Conservation (phyloP, 768 basidiomycete species). For the Trametes cinnabarina region DNA sequence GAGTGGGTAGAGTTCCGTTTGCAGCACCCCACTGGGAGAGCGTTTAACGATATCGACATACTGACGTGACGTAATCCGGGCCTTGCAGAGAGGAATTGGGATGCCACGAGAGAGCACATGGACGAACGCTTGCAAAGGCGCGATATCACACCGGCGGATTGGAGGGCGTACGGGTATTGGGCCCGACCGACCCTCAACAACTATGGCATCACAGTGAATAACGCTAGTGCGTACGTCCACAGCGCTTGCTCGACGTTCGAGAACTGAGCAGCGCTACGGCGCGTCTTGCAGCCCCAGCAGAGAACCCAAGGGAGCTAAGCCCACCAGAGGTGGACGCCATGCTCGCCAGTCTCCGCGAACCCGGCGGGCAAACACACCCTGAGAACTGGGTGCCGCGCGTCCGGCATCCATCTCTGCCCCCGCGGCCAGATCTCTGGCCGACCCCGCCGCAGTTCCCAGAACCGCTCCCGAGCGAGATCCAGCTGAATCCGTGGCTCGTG, state of each 20-base stretch:
- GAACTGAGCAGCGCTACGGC: background rate
- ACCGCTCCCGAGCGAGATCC: conserved; percentile 46
- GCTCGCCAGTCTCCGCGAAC: conserved; percentile 32
- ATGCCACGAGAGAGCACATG: background rate
- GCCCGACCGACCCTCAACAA: conserved; percentile 44
- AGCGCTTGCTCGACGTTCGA: background rate
- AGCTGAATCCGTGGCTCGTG: conserved; percentile 57
- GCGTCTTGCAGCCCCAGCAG: conserved; percentile 22
- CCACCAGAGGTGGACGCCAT: conserved; percentile 30
- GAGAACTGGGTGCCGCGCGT: conserved; percentile 50
- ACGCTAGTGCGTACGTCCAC: conserved; percentile 39
- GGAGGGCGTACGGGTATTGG: conserved; percentile 57
- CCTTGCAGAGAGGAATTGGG: conserved; percentile 9
- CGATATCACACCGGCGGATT: conserved; percentile 38
- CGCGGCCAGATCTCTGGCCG: conserved; percentile 46
- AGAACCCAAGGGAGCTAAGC: conserved; percentile 23
- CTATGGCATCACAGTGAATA: conserved; percentile 34
- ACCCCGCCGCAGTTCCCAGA: conserved; percentile 39
- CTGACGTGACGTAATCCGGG: conserved; percentile 12
- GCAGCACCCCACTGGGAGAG: background rate
- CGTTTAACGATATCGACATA: background rate
- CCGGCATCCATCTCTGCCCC: conserved; percentile 49
- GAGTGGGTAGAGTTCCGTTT: conserved; percentile 8
- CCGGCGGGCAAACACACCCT: conserved; percentile 32
- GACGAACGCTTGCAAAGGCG: background rate